Evolutionary conservation across 2,329 filamentous ascomycete genomes (phyloP), one percentile per base, ranked within the genome.

Genomic region (Cytospora piceicola): DNA sequence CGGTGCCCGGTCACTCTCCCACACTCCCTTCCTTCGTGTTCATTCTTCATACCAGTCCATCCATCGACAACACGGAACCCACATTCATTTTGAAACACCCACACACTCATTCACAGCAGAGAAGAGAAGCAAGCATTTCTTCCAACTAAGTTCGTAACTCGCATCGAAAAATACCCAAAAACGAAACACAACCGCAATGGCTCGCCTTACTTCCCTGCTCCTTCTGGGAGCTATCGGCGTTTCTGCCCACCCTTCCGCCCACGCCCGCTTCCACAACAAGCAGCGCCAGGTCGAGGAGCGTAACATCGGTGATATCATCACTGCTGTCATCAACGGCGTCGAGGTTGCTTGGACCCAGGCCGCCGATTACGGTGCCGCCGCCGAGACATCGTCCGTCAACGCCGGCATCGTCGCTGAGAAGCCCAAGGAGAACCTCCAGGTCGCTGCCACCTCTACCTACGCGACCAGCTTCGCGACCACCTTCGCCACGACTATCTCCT

Each of bases 191-290:
- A 58, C 42, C 56, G 30, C 30, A 67, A 67, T 67, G 66, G 62
- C 66, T 46, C 73, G 70, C 66, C 67, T 73, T 36, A 51, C 71
- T n/a, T 67, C 70, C 22, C 62, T 77, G 51, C 65, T 77, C 53
- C 69, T 77, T 39, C 69, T 75, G 54, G 73, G 74, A 71, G 74
- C 72, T 65, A 64, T 75, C 61, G 73, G 73, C 63, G 76, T 68
- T 29, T 70, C 72, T 11, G 76, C 75, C 20, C 74, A 75, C 69
- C 76, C 76, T 6, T 76, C 75, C 4, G 74, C 72, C 63, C 75
- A 77, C 59, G 82, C 69, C 62, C 76, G 77, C 69, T 62, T 72
- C 24, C 76, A 78, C 71, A 75, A 73, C 61, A 75, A 78, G 71
- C 75, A 75, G 63, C 69, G 69, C 42, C 71, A 75, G 57, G 70